Evolutionary conservation across 164 flowering plant species (phyloP), one percentile per base, ranked within the genome.

Genomic region (Nymphaea thermarum): DNA sequence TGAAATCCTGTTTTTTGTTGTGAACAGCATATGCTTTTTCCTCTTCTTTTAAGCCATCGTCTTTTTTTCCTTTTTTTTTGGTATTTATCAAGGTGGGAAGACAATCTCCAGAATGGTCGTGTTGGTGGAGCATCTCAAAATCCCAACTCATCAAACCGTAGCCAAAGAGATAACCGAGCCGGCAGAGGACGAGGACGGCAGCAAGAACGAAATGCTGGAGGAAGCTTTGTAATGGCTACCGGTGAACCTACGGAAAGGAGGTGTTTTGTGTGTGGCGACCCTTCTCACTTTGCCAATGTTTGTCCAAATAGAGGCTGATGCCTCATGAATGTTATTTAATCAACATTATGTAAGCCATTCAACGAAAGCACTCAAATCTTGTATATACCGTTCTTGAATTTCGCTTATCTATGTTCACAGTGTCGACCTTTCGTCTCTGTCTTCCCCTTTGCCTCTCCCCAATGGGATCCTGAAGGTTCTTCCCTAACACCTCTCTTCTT

Each of bases 261-360:
- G 70, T 94, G 99, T 66, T 90, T 66, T 66, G 68, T 68, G 10
- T 94, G 99, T 77, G 97, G 97, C 42, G 96, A 91, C 79, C 96
- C 98, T 16, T 87, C 90, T 3, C 99, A 94, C 72, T 86, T 88
- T 77, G 91, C 92, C 42, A 88, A 87, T 82, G 91, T 59, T 47
- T 94, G 99, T 69, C 99, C 97, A 4, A 84, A 73, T 64, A 83
- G 98, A 62, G 86, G 84, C 41, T 47, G 36, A 25, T 25, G 36
- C 36, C 36, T 25, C 36, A 25, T 25, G 71, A 36, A 55, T 72
- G 66, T 25, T 25, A 25, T 25, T 25, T 25, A 25, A 25, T 25
- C 36, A 25, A 25, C 36, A 25, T 25, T 25, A 25, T 25, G 36
- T 25, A 25, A 25, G 36, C 36, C 36, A 25, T 25, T 25, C 36